These are phyloP conservation scores for Coemansia sp. DNA, from an alignment of 371 early-diverging fungal species.

Conservation along the genomic window DNA sequence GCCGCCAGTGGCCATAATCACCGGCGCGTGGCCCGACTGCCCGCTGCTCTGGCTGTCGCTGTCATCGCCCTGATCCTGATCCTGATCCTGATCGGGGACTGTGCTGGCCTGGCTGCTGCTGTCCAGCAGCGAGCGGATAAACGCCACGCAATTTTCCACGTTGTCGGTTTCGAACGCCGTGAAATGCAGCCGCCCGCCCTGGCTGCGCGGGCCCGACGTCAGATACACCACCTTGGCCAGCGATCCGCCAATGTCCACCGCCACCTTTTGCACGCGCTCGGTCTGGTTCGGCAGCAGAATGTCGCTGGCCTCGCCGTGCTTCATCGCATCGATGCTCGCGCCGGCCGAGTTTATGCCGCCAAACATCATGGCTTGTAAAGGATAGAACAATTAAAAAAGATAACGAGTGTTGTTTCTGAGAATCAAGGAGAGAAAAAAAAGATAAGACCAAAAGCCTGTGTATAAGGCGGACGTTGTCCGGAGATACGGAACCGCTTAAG, in stretches of 20 bases:
- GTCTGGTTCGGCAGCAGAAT: slow-evolving; percentile 87
- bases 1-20: slow-evolving; percentile 53
- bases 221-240: slow-evolving; percentile 94
- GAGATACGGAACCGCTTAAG: too few relatives aligned
- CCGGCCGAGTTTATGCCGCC: slow-evolving; percentile 50
- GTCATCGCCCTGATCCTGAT: not conserved
- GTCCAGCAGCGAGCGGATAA: slow-evolving; percentile 69
- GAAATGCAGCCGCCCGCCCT: slow-evolving; percentile 91
- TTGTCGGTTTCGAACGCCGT: slow-evolving; percentile 91
- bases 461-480: too few relatives aligned
- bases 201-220: slow-evolving; percentile 54
- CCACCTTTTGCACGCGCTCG: slow-evolving; percentile 85
- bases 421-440: too few relatives aligned
- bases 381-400: too few relatives aligned
- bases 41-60: not conserved
- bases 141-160: slow-evolving; percentile 85
- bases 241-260: slow-evolving; percentile 94
- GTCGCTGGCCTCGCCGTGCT: slow-evolving; percentile 52
- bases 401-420: too few relatives aligned
- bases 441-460: too few relatives aligned
- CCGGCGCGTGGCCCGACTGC: slow-evolving; percentile 48
- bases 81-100: slow-evolving; percentile 7
- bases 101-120: slow-evolving; percentile 47
- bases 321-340: slow-evolving; percentile 40
- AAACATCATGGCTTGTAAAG: slow-evolving; percentile 33